phyloP scores from a whole-genome alignment of 305 asterid species.

The Stenogyne calaminthoides region DNA sequence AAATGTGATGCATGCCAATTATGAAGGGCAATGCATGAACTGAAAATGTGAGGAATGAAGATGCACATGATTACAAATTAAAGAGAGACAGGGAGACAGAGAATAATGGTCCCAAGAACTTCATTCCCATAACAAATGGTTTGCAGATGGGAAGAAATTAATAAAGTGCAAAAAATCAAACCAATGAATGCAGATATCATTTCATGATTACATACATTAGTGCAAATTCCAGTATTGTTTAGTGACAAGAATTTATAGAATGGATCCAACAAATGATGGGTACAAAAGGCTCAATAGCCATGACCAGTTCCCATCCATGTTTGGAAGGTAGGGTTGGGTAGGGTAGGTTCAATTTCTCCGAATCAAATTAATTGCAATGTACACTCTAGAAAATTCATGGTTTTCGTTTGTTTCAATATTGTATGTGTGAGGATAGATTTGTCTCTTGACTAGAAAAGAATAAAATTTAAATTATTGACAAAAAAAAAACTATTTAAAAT shows the following conservation, averaged over 20 bases:
- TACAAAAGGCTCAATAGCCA: neutral
- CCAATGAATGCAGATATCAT: no score
- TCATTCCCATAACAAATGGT: conserved; percentile 15
- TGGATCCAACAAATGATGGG: conserved; percentile 11
- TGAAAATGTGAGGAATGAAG: neutral
- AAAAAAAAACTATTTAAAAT: no score
- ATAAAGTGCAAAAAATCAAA: neutral
- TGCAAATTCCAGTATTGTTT: neutral
- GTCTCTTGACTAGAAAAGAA: no score
- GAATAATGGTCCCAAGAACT: neutral
- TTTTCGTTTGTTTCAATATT: neutral
- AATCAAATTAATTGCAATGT: conserved; percentile 17
- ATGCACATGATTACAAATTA: neutral
- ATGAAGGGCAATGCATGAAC: conserved; percentile 5
- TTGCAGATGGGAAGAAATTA: neutral
- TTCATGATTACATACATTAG: no score
- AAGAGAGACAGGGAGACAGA: neutral
- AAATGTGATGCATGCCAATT: neutral
- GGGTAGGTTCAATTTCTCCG: neutral
- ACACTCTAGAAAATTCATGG: neutral
- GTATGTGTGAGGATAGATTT: neutral
- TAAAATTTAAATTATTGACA: no score
- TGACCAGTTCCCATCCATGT: no score
- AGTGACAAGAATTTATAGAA: conserved; percentile 10
- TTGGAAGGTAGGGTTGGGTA: no score